Evolutionary conservation across 202 grass and related monocot species (phyloP).

Genomic region (Cymbopogon flexuosus): DNA sequence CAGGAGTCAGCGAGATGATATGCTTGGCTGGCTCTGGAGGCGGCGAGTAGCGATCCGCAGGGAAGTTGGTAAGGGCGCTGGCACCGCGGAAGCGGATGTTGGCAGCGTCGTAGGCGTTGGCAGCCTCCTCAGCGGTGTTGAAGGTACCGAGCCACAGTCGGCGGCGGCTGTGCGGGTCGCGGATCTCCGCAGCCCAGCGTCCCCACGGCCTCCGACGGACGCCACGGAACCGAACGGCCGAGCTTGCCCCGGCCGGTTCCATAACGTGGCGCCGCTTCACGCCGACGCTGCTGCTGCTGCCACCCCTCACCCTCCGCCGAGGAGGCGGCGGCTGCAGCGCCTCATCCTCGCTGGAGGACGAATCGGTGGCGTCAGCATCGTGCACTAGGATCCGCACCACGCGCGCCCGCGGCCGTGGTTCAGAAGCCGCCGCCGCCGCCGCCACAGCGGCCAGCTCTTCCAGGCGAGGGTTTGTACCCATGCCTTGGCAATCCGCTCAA

Average conservation of each 20-base stretch:
- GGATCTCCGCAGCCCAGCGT: conserved; percentile 69
- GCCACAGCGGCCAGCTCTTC: conserved; percentile 21
- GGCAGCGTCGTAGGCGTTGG: conserved; percentile 57
- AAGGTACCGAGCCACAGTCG: conserved; percentile 80
- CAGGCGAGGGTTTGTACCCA: conserved; percentile 62
- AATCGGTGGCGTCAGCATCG: conserved; percentile 71
- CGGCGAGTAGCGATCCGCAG: background rate
- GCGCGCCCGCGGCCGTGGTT: conserved; percentile 22
- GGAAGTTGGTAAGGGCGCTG: conserved; percentile 48
- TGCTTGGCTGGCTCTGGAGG: conserved; percentile 25
- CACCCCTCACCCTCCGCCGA: conserved; percentile 14
- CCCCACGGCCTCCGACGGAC: conserved; percentile 69
- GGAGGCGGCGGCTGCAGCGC: conserved; percentile 13
- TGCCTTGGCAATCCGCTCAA: conserved; percentile 34
- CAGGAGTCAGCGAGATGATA: conserved; percentile 18
- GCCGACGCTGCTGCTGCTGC: background rate
- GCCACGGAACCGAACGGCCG: conserved; percentile 43
- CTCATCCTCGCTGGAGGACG: conserved; percentile 60
- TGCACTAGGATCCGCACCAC: conserved; percentile 64
- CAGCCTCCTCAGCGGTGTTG: conserved; percentile 71
- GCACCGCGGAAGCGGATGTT: conserved; percentile 46
- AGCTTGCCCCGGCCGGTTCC: conserved; percentile 19
- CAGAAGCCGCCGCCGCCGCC: background rate
- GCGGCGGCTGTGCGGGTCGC: conserved; percentile 44
- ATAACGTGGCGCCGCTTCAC: conserved; percentile 30